Percentiles rank a stretch among this genome's conserved stretches.
Evolutionary conservation across 1,284 basidiomycete genomes (phyloP).

Genomic region (Xerocomus minutiporus): DNA sequence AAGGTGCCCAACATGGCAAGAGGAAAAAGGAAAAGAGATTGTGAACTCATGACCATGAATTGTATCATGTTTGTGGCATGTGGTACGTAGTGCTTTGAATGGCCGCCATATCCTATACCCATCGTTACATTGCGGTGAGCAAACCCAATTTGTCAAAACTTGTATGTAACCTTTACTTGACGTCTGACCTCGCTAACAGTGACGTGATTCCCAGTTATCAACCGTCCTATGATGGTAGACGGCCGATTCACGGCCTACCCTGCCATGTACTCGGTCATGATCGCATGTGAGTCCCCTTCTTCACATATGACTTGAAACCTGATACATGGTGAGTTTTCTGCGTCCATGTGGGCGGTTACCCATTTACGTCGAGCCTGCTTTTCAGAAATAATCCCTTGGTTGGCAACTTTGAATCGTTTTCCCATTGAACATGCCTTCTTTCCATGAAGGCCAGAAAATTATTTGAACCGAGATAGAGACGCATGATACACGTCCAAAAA

Average conservation of each 20-base stretch:
- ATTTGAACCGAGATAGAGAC: not conserved
- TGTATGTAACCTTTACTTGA: not conserved
- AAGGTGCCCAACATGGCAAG: slow-evolving; percentile 12
- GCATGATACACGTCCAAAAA: not conserved
- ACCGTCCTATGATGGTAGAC: not conserved
- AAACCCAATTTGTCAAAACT: not conserved
- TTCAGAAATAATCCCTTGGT: not conserved
- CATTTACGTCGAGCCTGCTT: not conserved
- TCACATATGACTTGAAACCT: not conserved
- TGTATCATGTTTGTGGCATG: not conserved
- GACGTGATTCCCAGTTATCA: not conserved
- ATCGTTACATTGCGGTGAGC: not conserved
- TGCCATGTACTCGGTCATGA: not conserved
- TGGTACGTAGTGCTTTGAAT: not conserved
- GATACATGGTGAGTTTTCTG: too few relatives aligned
- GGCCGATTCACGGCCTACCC: not conserved
- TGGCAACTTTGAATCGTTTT: not conserved
- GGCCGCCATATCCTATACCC: not conserved
- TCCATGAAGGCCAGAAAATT: not conserved
- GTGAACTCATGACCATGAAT: slow-evolving; percentile 7
- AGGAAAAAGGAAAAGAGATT: slow-evolving; percentile 8
- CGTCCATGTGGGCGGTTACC: slow-evolving; percentile 3
- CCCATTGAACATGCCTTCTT: not conserved
- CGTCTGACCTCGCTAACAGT: not conserved
- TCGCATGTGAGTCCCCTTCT: not conserved